Evolutionary conservation across 2,329 filamentous ascomycete genomes (phyloP), one percentile per base, ranked within the genome.

Genomic region (Ophiosphaerella narmari): DNA sequence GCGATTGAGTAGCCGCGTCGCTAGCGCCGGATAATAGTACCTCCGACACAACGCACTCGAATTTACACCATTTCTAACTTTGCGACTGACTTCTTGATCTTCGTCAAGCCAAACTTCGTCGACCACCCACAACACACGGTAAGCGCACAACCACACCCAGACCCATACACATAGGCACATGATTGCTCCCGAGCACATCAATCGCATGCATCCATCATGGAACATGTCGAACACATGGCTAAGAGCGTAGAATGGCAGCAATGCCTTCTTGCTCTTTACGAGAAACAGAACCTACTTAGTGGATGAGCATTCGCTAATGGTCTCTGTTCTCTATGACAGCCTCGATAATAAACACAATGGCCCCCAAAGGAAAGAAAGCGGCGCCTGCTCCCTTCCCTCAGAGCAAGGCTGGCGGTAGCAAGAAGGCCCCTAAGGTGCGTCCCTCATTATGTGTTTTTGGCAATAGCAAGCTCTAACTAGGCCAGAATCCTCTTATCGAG

Each of bases 251-350:
- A 68, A 48, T 52, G 64, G 68, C 64, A 67, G 68, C 52, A 70
- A 70, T 68, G 62, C 60, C 61, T 56, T 66, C 67, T 70, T 52
- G 52, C 66, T 71, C 69, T 72, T 29, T 73, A 72, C 63, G 69
- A 72, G 69, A 65, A 55, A 59, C 63, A 67, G 63, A 66, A 65
- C 56, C 61, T 64, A 81, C 80, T 86, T 86, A 83, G 82, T 87
- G 87, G 84, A 87, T 85, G 86, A 82, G 84, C 68, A 80, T 83
- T 80, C 78, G 88, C 91, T 97, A 89, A 96, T 91, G 82, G 90
- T 87, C 91, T 96, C 89, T 94, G 92, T 95, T 91, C 93, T 97
- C 93, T 94, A 97, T 97, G 92, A 97, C 84, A 97, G 94, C 91
- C 94, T 89, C 90, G 59, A 68, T 89, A 60, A 65, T 39, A 55